Base-by-base conservation (phyloP, 257 asterid species). In the Echium plantagineum region DNA sequence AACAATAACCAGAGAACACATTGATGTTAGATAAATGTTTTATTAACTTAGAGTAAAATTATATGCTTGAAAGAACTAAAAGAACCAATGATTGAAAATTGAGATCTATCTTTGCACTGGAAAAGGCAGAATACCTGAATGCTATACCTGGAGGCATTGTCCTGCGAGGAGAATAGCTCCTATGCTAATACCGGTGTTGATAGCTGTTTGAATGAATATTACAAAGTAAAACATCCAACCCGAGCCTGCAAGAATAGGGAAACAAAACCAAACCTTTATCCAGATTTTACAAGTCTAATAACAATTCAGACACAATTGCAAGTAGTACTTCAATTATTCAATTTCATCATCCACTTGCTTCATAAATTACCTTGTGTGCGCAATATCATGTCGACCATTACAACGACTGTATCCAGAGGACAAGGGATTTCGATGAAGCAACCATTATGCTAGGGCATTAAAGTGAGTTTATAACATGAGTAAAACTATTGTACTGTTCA, bases 191-290 rank as follows among this genome's bases (percentile, higher is more conserved):
- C 98, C 94, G 0, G 95, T 85, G 59, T 91, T 91, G 55, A 91
- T 82, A 21, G 97, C 86, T 3, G 95, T 91, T 71, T 91, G 98
- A 72, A 91, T 84, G 80, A 86, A 75, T 74, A 89, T 71, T 67
- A 88, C 97, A 58, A 88, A 82, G 71, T 88, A 88, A 80, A 69
- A 88, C 95, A 91, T 85, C 97, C 97, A 81, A 4, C 95, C 98
- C 1, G 94, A 81, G 21, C 98, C 98, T 91, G 60, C 46, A 54
- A 26, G 38, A 69, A 38, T 52, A 57, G 46, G 10, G 10, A 61
- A 26, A 21, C 60, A 54, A 18, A 3, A 54, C 9, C 2, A 56
- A 19, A 17, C 19, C 24, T 17, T 66, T 46, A 62, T 38, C 49
- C 49, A 42, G 49, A 26, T 26, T 9, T 31, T 32, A 22, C 16